phyloP scores from a whole-genome alignment of 2,329 filamentous ascomycete species.

The Dactylellina sp. region DNA sequence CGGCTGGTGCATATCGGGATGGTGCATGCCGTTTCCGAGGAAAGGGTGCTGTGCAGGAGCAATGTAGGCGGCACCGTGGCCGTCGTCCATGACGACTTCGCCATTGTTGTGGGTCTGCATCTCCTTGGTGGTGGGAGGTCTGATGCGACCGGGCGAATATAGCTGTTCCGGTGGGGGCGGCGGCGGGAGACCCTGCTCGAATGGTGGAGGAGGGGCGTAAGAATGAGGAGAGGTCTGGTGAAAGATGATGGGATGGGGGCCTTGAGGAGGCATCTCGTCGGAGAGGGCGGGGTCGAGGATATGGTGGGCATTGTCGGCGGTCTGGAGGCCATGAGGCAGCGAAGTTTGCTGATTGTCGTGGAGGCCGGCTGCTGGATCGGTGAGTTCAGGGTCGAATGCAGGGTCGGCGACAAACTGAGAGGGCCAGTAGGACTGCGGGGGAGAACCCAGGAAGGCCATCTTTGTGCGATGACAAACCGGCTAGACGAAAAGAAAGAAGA shows the following conservation, averaged over 20 bases:
- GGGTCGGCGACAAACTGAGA: slow-evolving; percentile 53
- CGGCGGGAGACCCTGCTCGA: slow-evolving; percentile 21
- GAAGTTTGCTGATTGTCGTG: slow-evolving; percentile 50
- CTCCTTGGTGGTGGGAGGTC: slow-evolving; percentile 39
- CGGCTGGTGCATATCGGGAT: slow-evolving; percentile 54
- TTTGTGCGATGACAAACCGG: slow-evolving; percentile 37
- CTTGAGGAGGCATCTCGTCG: slow-evolving; percentile 52
- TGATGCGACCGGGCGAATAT: slow-evolving; percentile 45
- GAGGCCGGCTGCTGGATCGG: slow-evolving; percentile 41
- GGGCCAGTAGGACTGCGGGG: slow-evolving; percentile 54
- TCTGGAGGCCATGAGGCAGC: slow-evolving; percentile 35
- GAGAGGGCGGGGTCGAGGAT: slow-evolving; percentile 54
- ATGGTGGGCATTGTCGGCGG: slow-evolving; percentile 48
- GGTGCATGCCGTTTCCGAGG: slow-evolving; percentile 55
- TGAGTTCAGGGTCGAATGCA: slow-evolving; percentile 54
- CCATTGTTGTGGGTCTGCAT: slow-evolving; percentile 50
- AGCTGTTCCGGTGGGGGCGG: slow-evolving; percentile 26
- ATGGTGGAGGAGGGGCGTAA: slow-evolving; percentile 45
- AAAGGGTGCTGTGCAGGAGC: slow-evolving; percentile 53
- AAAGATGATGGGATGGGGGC: slow-evolving; percentile 51
- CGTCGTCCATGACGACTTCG: slow-evolving; percentile 56
- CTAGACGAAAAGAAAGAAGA: neutral
- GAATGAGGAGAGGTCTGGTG: slow-evolving; percentile 54
- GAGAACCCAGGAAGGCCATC: slow-evolving; percentile 51
- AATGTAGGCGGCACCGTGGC: slow-evolving; percentile 53